These are phyloP conservation scores for Apiospora phragmitis DNA, from an alignment of 2,329 filamentous ascomycete genomes.

Conservation along the genomic window DNA sequence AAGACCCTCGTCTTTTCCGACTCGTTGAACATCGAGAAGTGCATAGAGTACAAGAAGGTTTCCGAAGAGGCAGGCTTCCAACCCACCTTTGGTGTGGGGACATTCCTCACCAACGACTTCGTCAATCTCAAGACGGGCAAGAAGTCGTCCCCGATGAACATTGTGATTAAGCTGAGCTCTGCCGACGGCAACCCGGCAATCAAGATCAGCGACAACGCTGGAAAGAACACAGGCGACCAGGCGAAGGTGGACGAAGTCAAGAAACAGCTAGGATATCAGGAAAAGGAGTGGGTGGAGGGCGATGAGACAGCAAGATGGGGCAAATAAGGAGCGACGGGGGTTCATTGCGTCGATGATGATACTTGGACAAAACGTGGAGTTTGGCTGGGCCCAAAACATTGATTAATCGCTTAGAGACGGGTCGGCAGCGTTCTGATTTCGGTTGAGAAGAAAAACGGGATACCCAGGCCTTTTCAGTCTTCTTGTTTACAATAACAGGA, in stretches of 20 bases:
- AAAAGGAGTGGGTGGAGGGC: constrained; percentile 79
- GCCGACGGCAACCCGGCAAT: constrained; percentile 80
- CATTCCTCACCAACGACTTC: constrained; percentile 95
- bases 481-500: not conserved
- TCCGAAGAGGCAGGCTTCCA: constrained; percentile 80
- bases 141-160: constrained; percentile 91
- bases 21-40: constrained; percentile 86
- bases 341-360: not conserved
- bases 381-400: not conserved
- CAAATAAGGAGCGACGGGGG: not conserved
- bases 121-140: constrained; percentile 67
- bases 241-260: constrained; percentile 81
- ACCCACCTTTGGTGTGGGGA: constrained; percentile 91
- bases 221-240: constrained; percentile 92
- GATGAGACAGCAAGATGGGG: constrained; percentile 87
- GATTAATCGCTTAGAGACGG: not conserved
- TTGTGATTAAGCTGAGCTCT: constrained; percentile 94
- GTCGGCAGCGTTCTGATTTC: constrained; percentile 4
- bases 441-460: constrained; percentile 5
- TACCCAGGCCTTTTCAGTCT: not conserved
- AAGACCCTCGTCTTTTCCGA: constrained; percentile 97
- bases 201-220: constrained; percentile 88
- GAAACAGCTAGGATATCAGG: constrained; percentile 79
- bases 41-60: constrained; percentile 83
- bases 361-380: not conserved